phyloP scores from a whole-genome alignment of 2,329 filamentous ascomycete genomes.

The Colletotrichum shisoi region DNA sequence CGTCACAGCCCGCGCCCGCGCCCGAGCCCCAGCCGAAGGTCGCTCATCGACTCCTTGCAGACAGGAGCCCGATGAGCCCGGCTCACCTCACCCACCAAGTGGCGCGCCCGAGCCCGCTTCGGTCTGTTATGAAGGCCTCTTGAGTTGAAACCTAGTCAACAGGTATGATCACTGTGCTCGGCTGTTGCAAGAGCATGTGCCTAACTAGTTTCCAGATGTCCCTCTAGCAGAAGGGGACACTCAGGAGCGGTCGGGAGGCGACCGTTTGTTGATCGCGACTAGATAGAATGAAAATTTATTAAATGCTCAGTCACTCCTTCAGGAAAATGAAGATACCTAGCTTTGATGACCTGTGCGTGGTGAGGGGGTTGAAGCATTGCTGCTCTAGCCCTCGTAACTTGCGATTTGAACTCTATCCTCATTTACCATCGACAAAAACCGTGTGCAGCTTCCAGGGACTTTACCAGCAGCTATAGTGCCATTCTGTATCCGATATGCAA shows the following conservation, averaged over 20 bases:
- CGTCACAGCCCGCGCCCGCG: conserved; percentile 52
- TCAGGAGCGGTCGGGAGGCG: conserved; percentile 36
- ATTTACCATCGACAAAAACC: neutral
- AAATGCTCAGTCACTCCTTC: conserved; percentile 34
- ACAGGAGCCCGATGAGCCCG: conserved; percentile 56
- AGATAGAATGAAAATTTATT: conserved; percentile 38
- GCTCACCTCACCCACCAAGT: conserved; percentile 57
- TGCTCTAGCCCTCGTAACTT: no score
- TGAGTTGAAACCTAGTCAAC: conserved; percentile 52
- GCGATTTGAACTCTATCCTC: neutral
- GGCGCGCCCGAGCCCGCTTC: conserved; percentile 72
- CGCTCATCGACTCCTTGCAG: conserved; percentile 58
- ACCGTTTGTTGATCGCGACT: conserved; percentile 35
- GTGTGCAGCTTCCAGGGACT: neutral
- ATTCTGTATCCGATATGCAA: conserved; percentile 14
- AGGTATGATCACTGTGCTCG: conserved; percentile 26
- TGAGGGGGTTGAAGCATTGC: no score
- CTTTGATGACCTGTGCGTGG: neutral
- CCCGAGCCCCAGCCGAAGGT: conserved; percentile 50
- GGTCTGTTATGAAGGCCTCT: conserved; percentile 71
- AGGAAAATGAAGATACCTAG: neutral
- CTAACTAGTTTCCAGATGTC: conserved; percentile 17
- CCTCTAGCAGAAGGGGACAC: conserved; percentile 35
- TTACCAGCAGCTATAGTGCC: no score
- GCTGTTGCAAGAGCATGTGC: neutral